Base-by-base conservation (phyloP, 257 asterid genomes). In the Agastache rugosa region DNA sequence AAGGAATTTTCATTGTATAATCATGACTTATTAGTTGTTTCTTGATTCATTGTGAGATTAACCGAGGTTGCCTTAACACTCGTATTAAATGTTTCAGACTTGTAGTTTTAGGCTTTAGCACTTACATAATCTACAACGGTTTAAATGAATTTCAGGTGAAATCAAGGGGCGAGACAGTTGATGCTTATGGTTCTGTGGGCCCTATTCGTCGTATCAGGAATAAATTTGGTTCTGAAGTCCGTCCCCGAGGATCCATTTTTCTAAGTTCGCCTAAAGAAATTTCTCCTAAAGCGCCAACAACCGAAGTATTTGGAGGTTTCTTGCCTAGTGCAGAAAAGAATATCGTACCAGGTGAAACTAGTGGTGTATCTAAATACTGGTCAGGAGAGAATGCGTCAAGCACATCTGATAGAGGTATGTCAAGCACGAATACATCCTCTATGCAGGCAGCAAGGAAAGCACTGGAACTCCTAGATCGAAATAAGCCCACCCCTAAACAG, bases 121-220 rank as follows among this genome's bases (percentile, higher is more conserved):
- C 6, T 64, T 12, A 41, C 54, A 19, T 78, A 79, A 19, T 48
- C 63, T 37, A 8, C 12, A 47, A 73, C 0, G 20, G 34, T 72
- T 68, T 16, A 42, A 67, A 34, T 69, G 78, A 29, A 76, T 69
- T 83, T 67, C 87, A 93, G 98, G 91, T 53, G 48, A 92, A 82
- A 62, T 74, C 85, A 23, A 77, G 85, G 78, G 82, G 79, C 63
- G 89, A 83, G 62, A 72, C 64, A 4, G 74, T 71, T 75, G 88
- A 81, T 75, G 85, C 72, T 82, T 86, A 84, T 83, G 96, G 96
- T 73, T 87, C 98, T 31, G 90, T 75, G 71, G 98, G 99, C 47
- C 97, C 98, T 22, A 83, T 95, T 65, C 89, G 96, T 55, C 89
- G 89, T 22, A 75, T 84, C 37, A 81, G 89, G 77, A 87, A 81